Conservation (phyloP, 2,329 filamentous ascomycete genomes). For the Pseudogymnoascus sp. region DNA sequence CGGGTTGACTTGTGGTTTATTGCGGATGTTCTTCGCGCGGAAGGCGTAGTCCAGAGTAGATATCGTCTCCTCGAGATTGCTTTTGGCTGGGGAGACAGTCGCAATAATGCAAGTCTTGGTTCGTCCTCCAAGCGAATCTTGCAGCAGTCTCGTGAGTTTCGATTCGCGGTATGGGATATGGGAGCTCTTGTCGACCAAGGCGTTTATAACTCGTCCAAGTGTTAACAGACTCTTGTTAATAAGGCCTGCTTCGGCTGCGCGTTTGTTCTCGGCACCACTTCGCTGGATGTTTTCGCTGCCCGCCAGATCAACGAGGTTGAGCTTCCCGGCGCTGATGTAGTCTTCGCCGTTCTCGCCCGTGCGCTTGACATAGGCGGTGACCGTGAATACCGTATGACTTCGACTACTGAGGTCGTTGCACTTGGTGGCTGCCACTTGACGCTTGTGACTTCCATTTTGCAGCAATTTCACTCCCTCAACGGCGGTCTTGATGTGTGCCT, state of each 20-base stretch:
- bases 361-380: slow-evolving; percentile 83
- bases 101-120: slow-evolving; percentile 99
- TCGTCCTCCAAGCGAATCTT: slow-evolving; percentile 90
- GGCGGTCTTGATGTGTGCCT: slow-evolving; percentile 81
- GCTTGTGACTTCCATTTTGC: slow-evolving; percentile 80
- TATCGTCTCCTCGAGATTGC: slow-evolving; percentile 94
- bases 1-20: slow-evolving; percentile 93
- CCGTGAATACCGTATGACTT: slow-evolving; percentile 95
- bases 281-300: slow-evolving; percentile 97
- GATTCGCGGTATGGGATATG: slow-evolving; percentile 93
- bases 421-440: slow-evolving; percentile 98
- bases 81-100: slow-evolving; percentile 87
- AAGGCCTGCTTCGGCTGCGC: slow-evolving; percentile 85
- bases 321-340: slow-evolving; percentile 80
- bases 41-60: slow-evolving; percentile 98
- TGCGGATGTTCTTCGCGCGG: slow-evolving; percentile 94
- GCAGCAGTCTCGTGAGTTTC: slow-evolving; percentile 85
- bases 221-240: slow-evolving; percentile 98
- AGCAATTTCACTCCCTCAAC: slow-evolving; percentile 80
- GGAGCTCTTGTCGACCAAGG: slow-evolving; percentile 76
- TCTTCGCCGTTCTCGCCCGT: slow-evolving; percentile 78
- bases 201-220: slow-evolving; percentile 93
- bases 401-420: slow-evolving; percentile 97
- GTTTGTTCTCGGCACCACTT: slow-evolving; percentile 95
- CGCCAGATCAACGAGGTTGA: slow-evolving; percentile 93